Percentiles rank a stretch among this genome's conserved stretches.
Evolutionary conservation across 2,329 filamentous ascomycete genomes (phyloP).

Genomic region (Penicillium oxalicum): DNA sequence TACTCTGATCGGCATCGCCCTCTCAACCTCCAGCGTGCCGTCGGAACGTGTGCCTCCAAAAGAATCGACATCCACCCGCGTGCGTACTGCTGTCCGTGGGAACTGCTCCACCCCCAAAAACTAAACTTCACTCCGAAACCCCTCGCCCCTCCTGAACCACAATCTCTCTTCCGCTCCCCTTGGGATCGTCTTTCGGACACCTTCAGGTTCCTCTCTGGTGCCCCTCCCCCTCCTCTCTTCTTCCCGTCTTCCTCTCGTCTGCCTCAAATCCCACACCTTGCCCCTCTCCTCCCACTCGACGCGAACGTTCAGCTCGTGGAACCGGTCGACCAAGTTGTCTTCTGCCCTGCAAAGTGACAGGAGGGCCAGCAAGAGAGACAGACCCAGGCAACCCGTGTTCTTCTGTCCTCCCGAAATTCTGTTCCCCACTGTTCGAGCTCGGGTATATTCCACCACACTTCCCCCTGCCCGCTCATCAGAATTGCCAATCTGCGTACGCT

Average conservation of each 20-base stretch:
- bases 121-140: conserved; percentile 21
- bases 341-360: too few relatives aligned
- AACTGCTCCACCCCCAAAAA: conserved; percentile 17
- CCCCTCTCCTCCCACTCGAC: too few relatives aligned
- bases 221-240: conserved; percentile 1
- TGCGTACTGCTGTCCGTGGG: conserved; percentile 3
- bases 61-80: background rate
- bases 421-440: background rate
- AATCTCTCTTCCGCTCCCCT: background rate
- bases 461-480: too few relatives aligned
- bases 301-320: too few relatives aligned
- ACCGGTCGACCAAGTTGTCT: too few relatives aligned
- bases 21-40: background rate
- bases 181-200: background rate
- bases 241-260: background rate
- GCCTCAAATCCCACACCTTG: too few relatives aligned
- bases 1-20: background rate
- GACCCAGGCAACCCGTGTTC: too few relatives aligned
- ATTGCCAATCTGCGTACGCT: background rate
- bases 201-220: background rate
- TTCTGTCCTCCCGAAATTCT: background rate
- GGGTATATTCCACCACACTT: background rate
- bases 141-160: conserved; percentile 12
- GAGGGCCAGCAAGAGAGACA: too few relatives aligned
- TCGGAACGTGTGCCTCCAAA: background rate